These are phyloP conservation scores for Pseudopithomyces chartarum DNA, from an alignment of 2,329 filamentous ascomycete genomes.

Conservation along the genomic window DNA sequence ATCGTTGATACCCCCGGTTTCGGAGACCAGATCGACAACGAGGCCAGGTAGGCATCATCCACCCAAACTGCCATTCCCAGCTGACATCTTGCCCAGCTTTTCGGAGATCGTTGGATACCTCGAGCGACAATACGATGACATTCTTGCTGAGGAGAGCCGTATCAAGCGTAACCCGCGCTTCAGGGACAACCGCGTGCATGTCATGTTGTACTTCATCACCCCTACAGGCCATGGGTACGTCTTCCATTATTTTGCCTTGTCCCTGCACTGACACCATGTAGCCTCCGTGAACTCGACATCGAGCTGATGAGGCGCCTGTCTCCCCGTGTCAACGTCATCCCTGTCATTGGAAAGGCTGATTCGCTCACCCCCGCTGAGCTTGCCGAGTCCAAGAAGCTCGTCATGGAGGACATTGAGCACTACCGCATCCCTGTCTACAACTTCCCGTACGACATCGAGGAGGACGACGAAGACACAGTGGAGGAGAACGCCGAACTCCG, in stretches of 20 bases:
- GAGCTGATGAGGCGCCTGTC: constrained; percentile 99
- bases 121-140: constrained; percentile 99
- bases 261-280: constrained; percentile 44
- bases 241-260: not conserved
- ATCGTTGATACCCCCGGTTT: constrained; percentile 99
- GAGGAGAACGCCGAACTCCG: constrained; percentile 98
- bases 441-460: constrained; percentile 99
- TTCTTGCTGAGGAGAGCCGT: constrained; percentile 97
- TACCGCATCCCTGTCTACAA: constrained; percentile 99
- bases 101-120: constrained; percentile 97
- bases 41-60: constrained; percentile 73
- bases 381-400: constrained; percentile 98
- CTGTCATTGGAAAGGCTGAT: constrained; percentile 97
- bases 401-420: constrained; percentile 99
- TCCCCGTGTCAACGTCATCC: constrained; percentile 97
- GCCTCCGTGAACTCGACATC: constrained; percentile 97
- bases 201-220: constrained; percentile 98
- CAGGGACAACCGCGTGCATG: constrained; percentile 98
- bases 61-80: not conserved
- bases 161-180: constrained; percentile 99
- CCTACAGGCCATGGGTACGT: constrained; percentile 91
- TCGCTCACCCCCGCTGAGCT: constrained; percentile 95
- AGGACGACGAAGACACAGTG: constrained; percentile 98
- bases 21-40: constrained; percentile 98
- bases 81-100: constrained; percentile 67